A percentile compares a stretch with the other conserved stretches of the same genome.
These are phyloP conservation scores for Orobanche coerulescens DNA, from an alignment of 257 asterid species.

Conservation along the genomic window DNA sequence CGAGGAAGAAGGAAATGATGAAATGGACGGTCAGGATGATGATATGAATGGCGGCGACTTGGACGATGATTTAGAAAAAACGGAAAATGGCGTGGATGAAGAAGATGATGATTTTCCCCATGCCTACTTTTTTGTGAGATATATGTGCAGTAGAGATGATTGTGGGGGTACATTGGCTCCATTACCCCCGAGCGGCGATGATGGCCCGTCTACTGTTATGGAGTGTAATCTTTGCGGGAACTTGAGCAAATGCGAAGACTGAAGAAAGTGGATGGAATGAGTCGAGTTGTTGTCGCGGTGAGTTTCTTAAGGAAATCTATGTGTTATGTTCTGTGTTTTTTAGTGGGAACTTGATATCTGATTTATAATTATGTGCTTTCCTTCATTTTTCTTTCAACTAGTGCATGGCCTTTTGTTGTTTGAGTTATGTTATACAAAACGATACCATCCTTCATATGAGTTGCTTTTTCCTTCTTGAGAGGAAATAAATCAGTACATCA, in stretches of 20 bases:
- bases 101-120: conserved; percentile 65
- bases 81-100: conserved; percentile 25
- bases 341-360: background rate
- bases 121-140: conserved; percentile 68
- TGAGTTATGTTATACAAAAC: background rate
- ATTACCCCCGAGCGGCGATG: conserved; percentile 45
- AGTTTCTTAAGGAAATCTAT: conserved; percentile 7
- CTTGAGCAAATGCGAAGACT: conserved; percentile 44
- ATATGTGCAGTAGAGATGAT: conserved; percentile 66
- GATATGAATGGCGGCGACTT: too few species aligned
- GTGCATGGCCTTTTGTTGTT: too few species aligned
- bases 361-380: too few species aligned
- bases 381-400: too few species aligned
- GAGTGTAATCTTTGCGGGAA: conserved; percentile 88
- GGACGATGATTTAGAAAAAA: conserved; percentile 27
- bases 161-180: conserved; percentile 97
- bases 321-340: background rate
- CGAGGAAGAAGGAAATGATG: conserved; percentile 55
- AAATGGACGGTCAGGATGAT: conserved; percentile 49
- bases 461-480: too few species aligned
- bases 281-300: conserved; percentile 18
- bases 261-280: conserved; percentile 26
- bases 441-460: background rate
- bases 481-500: too few species aligned
- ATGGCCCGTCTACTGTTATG: conserved; percentile 38